Conservation (phyloP, 2,329 filamentous ascomycete species). For the Xylariomycetidae sp. region DNA sequence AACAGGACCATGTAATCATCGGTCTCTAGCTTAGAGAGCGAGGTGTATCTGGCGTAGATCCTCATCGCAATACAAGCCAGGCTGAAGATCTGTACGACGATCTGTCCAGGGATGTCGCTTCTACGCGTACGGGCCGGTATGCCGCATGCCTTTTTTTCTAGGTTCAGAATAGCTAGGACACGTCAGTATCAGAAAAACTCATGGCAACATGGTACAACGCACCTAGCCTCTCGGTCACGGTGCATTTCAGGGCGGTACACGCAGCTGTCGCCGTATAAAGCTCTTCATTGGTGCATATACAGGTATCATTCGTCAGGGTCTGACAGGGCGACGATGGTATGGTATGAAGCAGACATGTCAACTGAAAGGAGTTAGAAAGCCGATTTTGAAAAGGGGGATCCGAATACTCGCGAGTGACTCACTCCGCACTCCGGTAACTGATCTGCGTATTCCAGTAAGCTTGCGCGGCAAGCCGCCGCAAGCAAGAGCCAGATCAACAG, state of each 20-base stretch:
- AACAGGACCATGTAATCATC: slow-evolving; percentile 6
- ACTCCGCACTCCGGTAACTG: slow-evolving; percentile 2
- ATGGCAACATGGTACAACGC: not conserved
- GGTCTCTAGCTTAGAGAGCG: not conserved
- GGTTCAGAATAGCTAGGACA: slow-evolving; percentile 3
- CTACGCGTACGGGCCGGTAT: slow-evolving; percentile 2
- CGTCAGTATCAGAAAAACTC: not conserved
- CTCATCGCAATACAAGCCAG: slow-evolving; percentile 2
- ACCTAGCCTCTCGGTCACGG: slow-evolving; percentile 5
- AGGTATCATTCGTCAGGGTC: slow-evolving; percentile 9
- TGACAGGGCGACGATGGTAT: slow-evolving; percentile 7
- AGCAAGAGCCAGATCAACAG: too few species aligned
- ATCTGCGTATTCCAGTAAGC: slow-evolving; percentile 1
- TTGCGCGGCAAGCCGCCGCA: not conserved
- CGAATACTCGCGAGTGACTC: too few species aligned
- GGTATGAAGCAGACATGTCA: slow-evolving; percentile 4
- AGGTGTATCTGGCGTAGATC: slow-evolving; percentile 2
- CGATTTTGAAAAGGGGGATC: too few species aligned
- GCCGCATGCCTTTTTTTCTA: slow-evolving; percentile 7
- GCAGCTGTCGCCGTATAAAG: slow-evolving; percentile 9
- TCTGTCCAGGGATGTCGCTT: slow-evolving; percentile 5
- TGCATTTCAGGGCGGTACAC: slow-evolving; percentile 27
- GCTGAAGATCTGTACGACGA: slow-evolving; percentile 4
- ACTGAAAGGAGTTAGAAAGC: slow-evolving; percentile 3
- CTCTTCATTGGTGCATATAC: slow-evolving; percentile 16